These are phyloP conservation scores for Neurospora crassa DNA, from an alignment of 2,329 filamentous ascomycete species.

Conservation along the genomic window DNA sequence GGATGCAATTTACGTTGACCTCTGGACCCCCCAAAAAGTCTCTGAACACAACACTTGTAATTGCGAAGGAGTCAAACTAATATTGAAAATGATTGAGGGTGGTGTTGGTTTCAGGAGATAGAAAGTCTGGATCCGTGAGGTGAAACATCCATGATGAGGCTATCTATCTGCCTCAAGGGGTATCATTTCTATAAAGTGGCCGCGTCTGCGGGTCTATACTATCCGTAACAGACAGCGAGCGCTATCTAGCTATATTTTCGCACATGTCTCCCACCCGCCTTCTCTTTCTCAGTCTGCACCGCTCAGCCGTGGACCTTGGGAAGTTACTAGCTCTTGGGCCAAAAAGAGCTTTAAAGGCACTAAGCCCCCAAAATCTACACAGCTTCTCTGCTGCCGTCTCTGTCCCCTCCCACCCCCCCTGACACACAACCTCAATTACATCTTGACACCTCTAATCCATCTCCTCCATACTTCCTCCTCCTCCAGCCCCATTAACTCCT, in stretches of 20 bases:
- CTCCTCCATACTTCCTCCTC: slow-evolving; percentile 41
- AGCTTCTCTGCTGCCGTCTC: not conserved
- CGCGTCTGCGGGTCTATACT: not conserved
- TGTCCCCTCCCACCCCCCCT: not conserved
- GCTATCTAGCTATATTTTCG: not conserved
- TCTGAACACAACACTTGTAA: no score
- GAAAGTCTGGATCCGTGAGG: not conserved
- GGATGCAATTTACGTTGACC: not conserved
- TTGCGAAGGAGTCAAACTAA: not conserved
- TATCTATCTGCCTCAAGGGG: not conserved
- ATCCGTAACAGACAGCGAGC: not conserved
- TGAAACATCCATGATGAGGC: not conserved
- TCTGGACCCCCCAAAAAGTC: not conserved
- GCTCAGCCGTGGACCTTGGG: not conserved
- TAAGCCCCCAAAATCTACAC: not conserved
- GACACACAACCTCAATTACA: not conserved
- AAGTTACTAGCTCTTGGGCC: not conserved
- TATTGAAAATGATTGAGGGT: not conserved
- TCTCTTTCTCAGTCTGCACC: not conserved
- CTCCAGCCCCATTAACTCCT: not conserved
- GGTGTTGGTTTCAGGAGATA: not conserved
- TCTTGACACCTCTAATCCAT: slow-evolving; percentile 36
- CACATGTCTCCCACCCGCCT: not conserved
- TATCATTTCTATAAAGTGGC: not conserved
- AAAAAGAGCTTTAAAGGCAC: not conserved